phyloP scores from a whole-genome alignment of 2,329 filamentous ascomycete genomes.

The Fusarium ramigenum region DNA sequence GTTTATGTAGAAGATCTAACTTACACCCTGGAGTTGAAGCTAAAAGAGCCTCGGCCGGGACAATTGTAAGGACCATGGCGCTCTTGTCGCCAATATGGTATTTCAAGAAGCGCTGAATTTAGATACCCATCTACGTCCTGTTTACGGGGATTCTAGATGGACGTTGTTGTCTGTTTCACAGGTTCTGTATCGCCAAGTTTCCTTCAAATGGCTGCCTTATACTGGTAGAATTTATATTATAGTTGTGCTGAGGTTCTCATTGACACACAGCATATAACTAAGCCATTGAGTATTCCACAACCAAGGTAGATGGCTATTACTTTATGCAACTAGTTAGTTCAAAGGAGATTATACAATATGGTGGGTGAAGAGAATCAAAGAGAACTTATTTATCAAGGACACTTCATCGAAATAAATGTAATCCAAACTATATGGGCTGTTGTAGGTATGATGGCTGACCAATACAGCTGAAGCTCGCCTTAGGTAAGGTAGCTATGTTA shows the following conservation, averaged over 20 bases:
- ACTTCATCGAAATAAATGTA: not conserved
- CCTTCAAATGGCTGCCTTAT: not conserved
- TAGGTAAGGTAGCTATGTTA: too few relatives aligned
- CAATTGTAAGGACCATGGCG: not conserved
- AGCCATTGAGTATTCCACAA: not conserved
- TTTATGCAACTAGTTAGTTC: not conserved
- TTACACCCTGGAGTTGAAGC: not conserved
- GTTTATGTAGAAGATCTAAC: not conserved
- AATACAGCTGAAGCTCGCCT: constrained; percentile 29
- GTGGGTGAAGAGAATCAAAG: not conserved
- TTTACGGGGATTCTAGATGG: not conserved
- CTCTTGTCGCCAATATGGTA: not conserved
- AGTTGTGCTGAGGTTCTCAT: not conserved
- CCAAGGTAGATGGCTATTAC: not conserved
- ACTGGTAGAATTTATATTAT: not conserved
- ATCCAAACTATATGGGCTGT: not conserved
- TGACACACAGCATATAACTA: too few relatives aligned
- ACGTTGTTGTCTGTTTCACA: not conserved
- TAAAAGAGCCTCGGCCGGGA: not conserved
- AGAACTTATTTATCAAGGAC: not conserved
- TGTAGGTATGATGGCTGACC: not conserved
- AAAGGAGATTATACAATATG: not conserved
- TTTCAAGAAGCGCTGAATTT: not conserved
- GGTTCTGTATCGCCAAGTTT: not conserved
- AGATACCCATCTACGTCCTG: not conserved